Base-by-base conservation (phyloP, 2,329 filamentous ascomycete genomes). In the Claviceps sp. region DNA sequence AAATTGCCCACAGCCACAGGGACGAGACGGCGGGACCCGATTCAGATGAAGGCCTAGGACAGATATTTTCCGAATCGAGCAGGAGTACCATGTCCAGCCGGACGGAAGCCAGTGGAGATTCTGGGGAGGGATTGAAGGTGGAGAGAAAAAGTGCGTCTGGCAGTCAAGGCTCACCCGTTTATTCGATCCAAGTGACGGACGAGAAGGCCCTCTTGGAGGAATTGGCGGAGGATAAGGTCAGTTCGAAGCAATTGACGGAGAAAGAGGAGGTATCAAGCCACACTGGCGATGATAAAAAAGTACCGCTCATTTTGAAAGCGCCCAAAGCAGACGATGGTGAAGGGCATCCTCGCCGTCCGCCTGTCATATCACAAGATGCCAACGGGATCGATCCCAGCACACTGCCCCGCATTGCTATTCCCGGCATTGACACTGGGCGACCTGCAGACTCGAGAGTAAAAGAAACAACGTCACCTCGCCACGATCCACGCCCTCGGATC, bases 21-120 rank as follows among this genome's bases (percentile, higher is more conserved):
- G 59, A 48, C 42, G 63, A 56, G 52, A 59, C 61, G 6, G 54
- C 62, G 2, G 69, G 79, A 3, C 73, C 80, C 46, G 74, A 81
- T 59, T 82, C 79, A 0, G 72, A 75, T 7, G 79, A 81, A 47
- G 81, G 78, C 57, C 78, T 79, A 51, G 67, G 63, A 8, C 75
- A 79, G 50, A 73, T 82, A 62, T 82, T 82, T 57, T 79, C 77
- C 16, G 71, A 78, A 3, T 81, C 79, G 0, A 73, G 74, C 53
- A 69, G 69, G 1, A 70, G 73, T 18, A 65, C 57, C 46, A 57
- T 56, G 13, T 49, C 50, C n/a, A 54, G 49, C 38, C 24, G 55
- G 56, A 46, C 52, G 49, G 44, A 53, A 52, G 47, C 55, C 40
- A 40, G 51, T 51, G 26, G 54, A 50, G 52, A 57, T 50, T 61